Evolutionary conservation across 2,329 filamentous ascomycete genomes (phyloP).

Genomic region (Stagonosporopsis tanaceti): DNA sequence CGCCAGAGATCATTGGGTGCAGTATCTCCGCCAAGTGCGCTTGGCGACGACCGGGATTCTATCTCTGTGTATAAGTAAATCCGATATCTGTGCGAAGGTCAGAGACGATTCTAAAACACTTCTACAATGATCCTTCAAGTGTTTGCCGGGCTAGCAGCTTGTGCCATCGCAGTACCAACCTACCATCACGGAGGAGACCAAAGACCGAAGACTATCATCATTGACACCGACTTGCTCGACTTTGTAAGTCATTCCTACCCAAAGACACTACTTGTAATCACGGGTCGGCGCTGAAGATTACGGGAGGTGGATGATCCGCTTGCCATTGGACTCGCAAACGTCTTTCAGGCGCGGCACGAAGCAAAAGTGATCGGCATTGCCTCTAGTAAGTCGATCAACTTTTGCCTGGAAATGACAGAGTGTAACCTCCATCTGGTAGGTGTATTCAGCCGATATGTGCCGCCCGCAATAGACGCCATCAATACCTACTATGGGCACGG

Average conservation of each 20-base stretch:
- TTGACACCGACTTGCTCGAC: conserved; percentile 10
- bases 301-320: conserved; percentile 4
- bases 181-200: not conserved
- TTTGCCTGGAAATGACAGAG: not conserved
- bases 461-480: conserved; percentile 11
- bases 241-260: not conserved
- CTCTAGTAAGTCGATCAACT: not conserved
- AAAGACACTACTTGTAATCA: too few species aligned
- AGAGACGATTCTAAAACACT: not conserved
- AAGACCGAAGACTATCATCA: conserved; percentile 1
- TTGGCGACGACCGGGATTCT: not conserved
- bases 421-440: not conserved
- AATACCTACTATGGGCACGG: conserved; percentile 6
- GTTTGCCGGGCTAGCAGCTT: not conserved
- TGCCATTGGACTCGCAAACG: conserved; percentile 7
- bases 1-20: not conserved
- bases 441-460: conserved; percentile 7
- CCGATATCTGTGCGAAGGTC: not conserved
- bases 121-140: not conserved
- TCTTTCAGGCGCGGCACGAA: not conserved
- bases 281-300: not conserved
- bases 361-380: not conserved
- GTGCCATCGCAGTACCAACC: not conserved
- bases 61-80: not conserved
- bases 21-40: not conserved